Conservation (phyloP, 176 grass and related monocot species). For the Hordeum vulgare region MorexV3_pseudomolecules_assembly NC_058519.1:539726153-539726652, state of each 20-base stretch:
- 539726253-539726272: neutral
- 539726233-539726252: neutral
- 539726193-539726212: conserved; percentile 9
- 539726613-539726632: no score
- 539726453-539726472: neutral
- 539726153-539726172: conserved; percentile 15
- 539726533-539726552: neutral
- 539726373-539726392: conserved; percentile 1
- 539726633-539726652: no score
- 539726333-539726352: neutral
- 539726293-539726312: neutral
- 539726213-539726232: neutral
- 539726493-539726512: neutral
- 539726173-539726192: neutral
- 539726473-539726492: neutral
- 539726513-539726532: neutral
- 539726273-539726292: neutral
- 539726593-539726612: no score
- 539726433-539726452: neutral
- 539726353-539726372: neutral
- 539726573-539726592: no score
- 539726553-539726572: neutral
- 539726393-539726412: neutral
- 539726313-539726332: neutral
- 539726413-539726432: neutral